Conservation (phyloP, 176 grass and related monocot species). For the Bothriochloa decipiens region DNA sequence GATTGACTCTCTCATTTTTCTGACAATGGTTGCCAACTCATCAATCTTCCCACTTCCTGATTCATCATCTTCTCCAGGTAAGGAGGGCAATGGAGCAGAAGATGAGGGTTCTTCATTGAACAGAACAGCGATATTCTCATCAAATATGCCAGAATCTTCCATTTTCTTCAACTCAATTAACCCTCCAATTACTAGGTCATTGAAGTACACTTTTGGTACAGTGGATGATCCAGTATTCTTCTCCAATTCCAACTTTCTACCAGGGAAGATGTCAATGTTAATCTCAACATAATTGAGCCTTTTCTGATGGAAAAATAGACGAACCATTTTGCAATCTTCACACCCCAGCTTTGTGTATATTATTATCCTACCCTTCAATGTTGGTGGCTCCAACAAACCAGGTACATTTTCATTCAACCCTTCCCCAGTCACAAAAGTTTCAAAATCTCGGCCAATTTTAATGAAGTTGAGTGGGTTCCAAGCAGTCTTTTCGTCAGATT, state of each 20-base stretch:
- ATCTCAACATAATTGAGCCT: slow-evolving; percentile 83
- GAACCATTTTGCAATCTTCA: slow-evolving; percentile 75
- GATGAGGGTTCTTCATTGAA: slow-evolving; percentile 56
- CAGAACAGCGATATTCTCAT: slow-evolving; percentile 63
- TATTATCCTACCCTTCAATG: slow-evolving; percentile 70
- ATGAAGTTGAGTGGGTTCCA: slow-evolving; percentile 97
- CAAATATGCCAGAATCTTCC: slow-evolving; percentile 70
- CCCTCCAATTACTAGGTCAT: slow-evolving; percentile 74
- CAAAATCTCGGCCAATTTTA: slow-evolving; percentile 64
- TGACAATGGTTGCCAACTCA: slow-evolving; percentile 83
- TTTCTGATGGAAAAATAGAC: slow-evolving; percentile 65
- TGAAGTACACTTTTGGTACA: slow-evolving; percentile 88
- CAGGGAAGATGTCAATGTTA: slow-evolving; percentile 85
- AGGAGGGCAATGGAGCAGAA: slow-evolving; percentile 73
- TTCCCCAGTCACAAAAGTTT: slow-evolving; percentile 51
- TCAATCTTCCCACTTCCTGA: slow-evolving; percentile 89
- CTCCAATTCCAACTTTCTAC: slow-evolving; percentile 84
- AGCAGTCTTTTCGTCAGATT: slow-evolving; percentile 56
- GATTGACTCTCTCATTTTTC: slow-evolving; percentile 89
- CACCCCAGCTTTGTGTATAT: slow-evolving; percentile 84
- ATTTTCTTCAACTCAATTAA: slow-evolving; percentile 74
- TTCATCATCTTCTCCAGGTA: slow-evolving; percentile 93
- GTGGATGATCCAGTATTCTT: slow-evolving; percentile 70
- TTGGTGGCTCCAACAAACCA: slow-evolving; percentile 44
- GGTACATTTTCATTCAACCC: slow-evolving; percentile 30